Conservation (phyloP, 768 basidiomycete species). For the Mycena sanguinolenta region DNA sequence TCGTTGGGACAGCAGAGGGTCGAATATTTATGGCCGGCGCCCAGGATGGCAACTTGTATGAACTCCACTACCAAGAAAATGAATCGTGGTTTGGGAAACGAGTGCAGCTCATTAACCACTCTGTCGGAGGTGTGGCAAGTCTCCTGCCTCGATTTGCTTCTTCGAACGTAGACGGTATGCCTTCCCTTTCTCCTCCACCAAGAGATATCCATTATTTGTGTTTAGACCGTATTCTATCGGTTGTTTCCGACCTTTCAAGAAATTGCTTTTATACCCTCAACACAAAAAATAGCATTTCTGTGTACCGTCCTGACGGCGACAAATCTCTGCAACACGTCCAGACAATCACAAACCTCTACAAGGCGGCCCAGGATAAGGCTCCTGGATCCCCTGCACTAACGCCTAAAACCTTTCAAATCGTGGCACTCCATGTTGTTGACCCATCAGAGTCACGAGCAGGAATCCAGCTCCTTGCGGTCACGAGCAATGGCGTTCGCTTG, state of each 20-base stretch:
- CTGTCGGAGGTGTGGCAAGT: conserved; percentile 82
- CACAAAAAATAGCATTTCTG: conserved; percentile 70
- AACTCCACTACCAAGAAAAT: conserved; percentile 90
- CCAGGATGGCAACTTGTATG: conserved; percentile 91
- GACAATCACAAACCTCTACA: conserved; percentile 80
- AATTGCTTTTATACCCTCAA: conserved; percentile 86
- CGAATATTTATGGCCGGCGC: conserved; percentile 92
- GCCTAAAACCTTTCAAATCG: conserved; percentile 77
- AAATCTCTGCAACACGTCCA: conserved; percentile 80
- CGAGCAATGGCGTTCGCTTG: conserved; percentile 84
- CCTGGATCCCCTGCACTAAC: conserved; percentile 82
- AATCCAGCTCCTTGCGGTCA: conserved; percentile 85
- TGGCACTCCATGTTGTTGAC: conserved; percentile 77
- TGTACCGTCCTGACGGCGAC: conserved; percentile 74
- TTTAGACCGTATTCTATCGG: conserved; percentile 77
- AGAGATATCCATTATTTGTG: conserved; percentile 29
- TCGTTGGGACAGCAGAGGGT: conserved; percentile 83
- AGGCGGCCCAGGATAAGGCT: conserved; percentile 83
- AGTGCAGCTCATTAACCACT: conserved; percentile 89
- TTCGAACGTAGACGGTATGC: conserved; percentile 74
- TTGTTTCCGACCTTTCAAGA: conserved; percentile 77
- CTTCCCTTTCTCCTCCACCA: conserved; percentile 11
- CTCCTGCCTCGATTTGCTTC: conserved; percentile 82
- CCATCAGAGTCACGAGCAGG: conserved; percentile 75
- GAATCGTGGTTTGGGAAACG: conserved; percentile 95